Base-by-base conservation (phyloP, 768 basidiomycete genomes). In the Dioszegia aurantiaca region DNA sequence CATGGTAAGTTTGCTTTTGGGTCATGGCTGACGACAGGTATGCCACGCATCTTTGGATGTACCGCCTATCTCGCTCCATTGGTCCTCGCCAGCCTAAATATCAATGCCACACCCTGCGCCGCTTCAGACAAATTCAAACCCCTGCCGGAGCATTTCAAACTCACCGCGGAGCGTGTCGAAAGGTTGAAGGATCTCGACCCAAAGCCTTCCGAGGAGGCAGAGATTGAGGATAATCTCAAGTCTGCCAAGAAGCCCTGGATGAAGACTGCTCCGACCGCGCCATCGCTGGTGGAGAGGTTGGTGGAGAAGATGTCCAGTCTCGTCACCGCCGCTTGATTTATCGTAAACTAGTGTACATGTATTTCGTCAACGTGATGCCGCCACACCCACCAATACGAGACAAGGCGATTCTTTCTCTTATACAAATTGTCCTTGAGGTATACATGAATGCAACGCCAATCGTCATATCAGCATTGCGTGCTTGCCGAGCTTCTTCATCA, bases 401-500 rank as follows among this genome's bases (percentile, higher is more conserved):
- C n/a, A n/a, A n/a, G n/a, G n/a, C n/a, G n/a, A n/a, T n/a, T n/a
- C n/a, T n/a, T n/a, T n/a, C n/a, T n/a, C n/a, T n/a, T n/a, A n/a
- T n/a, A n/a, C n/a, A n/a, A n/a, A n/a, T n/a, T n/a, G n/a, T n/a
- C n/a, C n/a, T n/a, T n/a, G n/a, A n/a, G n/a, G n/a, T n/a, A n/a
- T n/a, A n/a, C n/a, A n/a, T n/a, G n/a, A n/a, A n/a, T n/a, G n/a
- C n/a, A n/a, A n/a, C n/a, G n/a, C n/a, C n/a, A n/a, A n/a, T n/a
- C n/a, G n/a, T 24, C 30, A 60, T 27, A 67, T 63, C 42, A 67
- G 41, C 33, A 65, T 42, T 6, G 54, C 64, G 28, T 57, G 52
- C 49, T 45, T 59, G 11, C 46, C 58, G 16, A 65, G 30, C 45
- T 56, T 59, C n/a, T 55, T 59, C 64, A 65, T 65, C 16, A 65